These are phyloP conservation scores for Pelargonium cotyledonis DNA, from an alignment of 441 rosid genomes.

Conservation along the genomic window DNA sequence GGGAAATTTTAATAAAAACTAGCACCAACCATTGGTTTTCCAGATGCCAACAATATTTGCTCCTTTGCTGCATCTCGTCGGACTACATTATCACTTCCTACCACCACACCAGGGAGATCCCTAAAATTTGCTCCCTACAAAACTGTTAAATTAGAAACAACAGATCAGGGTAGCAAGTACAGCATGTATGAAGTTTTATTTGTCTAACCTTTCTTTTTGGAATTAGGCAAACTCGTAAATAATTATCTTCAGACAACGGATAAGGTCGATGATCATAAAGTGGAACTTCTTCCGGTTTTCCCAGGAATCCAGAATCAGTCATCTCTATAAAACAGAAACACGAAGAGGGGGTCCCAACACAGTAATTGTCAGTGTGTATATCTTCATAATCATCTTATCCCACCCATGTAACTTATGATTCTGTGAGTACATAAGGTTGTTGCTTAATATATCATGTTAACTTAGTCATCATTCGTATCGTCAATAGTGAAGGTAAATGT, in stretches of 20 bases:
- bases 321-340: conserved; percentile 7
- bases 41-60: conserved; percentile 36
- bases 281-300: conserved; percentile 6
- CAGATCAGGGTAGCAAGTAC: neutral
- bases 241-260: conserved; percentile 43
- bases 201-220: conserved; percentile 56
- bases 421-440: neutral
- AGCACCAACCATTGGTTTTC: conserved; percentile 52
- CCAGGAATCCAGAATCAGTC: conserved; percentile 24
- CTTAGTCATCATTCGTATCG: neutral
- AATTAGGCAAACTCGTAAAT: conserved; percentile 48
- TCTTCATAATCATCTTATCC: neutral
- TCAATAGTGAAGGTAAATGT: neutral
- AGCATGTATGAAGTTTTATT: conserved; percentile 9
- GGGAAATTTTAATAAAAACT: neutral
- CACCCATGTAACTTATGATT: neutral
- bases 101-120: conserved; percentile 62
- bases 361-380: neutral
- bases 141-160: neutral
- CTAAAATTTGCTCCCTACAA: conserved; percentile 67
- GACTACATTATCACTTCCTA: conserved; percentile 42
- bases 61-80: conserved; percentile 44
- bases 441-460: neutral
- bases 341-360: neutral
- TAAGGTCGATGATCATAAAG: conserved; percentile 59